Base-by-base conservation (phyloP, 495 filamentous ascomycete genomes). In the Podospora tetraspora region DNA sequence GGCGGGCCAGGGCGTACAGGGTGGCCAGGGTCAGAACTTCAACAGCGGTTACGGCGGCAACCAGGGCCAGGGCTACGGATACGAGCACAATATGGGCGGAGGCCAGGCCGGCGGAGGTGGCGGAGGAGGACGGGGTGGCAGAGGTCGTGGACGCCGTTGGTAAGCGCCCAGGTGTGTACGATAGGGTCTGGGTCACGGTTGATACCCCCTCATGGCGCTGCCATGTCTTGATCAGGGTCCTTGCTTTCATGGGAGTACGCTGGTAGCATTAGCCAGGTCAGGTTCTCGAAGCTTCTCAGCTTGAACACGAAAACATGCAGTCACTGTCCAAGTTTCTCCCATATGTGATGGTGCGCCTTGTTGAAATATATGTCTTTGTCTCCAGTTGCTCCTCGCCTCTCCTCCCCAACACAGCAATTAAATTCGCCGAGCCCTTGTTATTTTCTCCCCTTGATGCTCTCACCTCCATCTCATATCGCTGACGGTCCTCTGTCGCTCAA, bases 21-120 rank as follows among this genome's bases (percentile, higher is more conserved):
- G 80, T n/a, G 79, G 78, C 22, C 81, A 83, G 62, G 82, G 81
- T 27, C 81, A 79, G 24, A 79, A 76, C 19, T 85, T 76, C 64
- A 79, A 80, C 34, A 79, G 79, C 32, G 81, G 83, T 0, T 85
- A 84, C 66, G 78, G 78, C 19, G 83, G 81, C 32, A 80, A 79
- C 32, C 84, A 85, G 69, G 82, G 80, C 37, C 83, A 84, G 56
- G 84, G 79, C n/a, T 87, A 82, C 69, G 83, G 85, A 9, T 86
- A 84, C 64, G 87, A 85, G 69, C 85, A 86, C 69, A 84, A 86
- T 68, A 87, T 87, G 82, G 79, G 76, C 11, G 79, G 81, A 16
- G 80, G 76, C 24, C 78, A 77, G 61, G 75, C 77, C 29, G 72
- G 79, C 22, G 70, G 78, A 37, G 76, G 78, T 65, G 69, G 77